Base-by-base conservation (phyloP, 83 land plant species). In the Larix sibirica region DNA sequence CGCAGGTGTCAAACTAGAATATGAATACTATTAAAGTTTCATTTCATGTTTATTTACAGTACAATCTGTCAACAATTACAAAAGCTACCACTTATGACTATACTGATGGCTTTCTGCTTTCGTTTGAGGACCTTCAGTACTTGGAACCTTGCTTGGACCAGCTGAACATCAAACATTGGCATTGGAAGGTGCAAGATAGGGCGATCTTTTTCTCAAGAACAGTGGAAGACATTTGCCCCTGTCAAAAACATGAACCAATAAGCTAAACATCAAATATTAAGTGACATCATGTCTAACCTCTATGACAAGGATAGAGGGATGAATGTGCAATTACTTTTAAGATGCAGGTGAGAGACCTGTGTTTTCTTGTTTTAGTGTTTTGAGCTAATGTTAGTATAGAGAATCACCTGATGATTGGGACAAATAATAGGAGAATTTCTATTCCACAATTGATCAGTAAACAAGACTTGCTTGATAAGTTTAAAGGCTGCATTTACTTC, bases 151-250 rank as follows among this genome's bases (percentile, higher is more conserved):
- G 0, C 28, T 28, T 28, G 28, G 28, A 28, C 28, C 93, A 9
- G 50, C 71, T 12, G 85, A 85, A 10, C 93, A 97, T 81, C 95
- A 90, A 79, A 36, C 66, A 20, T 84, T 97, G n/a, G 96, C 99
- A 61, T 90, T 97, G 21, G 94, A 92, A 78, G 98, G 95, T 66
- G 98, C 99, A 18, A 74, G 86, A 40, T 82, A 91, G 24, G 92
- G 99, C 82, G 91, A 95, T 63, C 97, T 97, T 12, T 94, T 97
- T 7, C 82, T 97, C 33, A 97, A 97, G 85, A 97, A 97, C 82
- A 83, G 88, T 20, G 79, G 64, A 12, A 83, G 70, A 21, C 85
- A 87, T 23, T 91, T 97, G 20, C 99, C 99, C 20, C 84, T 96
- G 13, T 81, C 91, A 20, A 82, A 64, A 85, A 21, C 81, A 23